Conservation (phyloP, 306 rosid genomes). For the Gleditsia sinensis region DNA sequence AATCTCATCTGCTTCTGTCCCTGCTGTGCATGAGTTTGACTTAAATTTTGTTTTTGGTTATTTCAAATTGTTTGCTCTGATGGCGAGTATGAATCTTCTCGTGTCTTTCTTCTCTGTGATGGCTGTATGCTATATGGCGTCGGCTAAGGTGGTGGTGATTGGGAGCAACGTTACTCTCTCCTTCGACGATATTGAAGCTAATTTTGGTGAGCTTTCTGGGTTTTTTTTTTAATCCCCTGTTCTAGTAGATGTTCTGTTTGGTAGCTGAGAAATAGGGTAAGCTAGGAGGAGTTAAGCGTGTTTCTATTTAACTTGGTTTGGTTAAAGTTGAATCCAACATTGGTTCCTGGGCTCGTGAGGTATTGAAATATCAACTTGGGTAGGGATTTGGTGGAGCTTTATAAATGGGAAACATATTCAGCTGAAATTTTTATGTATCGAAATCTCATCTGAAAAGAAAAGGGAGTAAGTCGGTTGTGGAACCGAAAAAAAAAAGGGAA, state of each 20-base stretch:
- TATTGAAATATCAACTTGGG: constrained; percentile 19
- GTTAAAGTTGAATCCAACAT: constrained; percentile 14
- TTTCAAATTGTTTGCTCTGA: constrained; percentile 32
- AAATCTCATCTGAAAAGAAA: not conserved
- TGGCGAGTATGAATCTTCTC: constrained; percentile 51
- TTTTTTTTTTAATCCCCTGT: not conserved
- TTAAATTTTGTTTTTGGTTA: constrained; percentile 36
- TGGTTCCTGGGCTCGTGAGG: not conserved
- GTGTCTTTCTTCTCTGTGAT: constrained; percentile 45
- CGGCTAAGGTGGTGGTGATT: constrained; percentile 77
- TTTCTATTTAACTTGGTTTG: constrained; percentile 10
- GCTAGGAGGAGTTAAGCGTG: not conserved
- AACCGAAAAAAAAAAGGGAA: not conserved
- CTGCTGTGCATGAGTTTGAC: constrained; percentile 20
- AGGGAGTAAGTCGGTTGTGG: not conserved
- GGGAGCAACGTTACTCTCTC: constrained; percentile 82
- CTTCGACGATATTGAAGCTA: constrained; percentile 91
- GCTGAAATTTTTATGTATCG: not conserved
- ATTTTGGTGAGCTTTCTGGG: constrained; percentile 69
- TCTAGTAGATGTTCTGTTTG: constrained; percentile 1
- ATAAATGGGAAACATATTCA: not conserved
- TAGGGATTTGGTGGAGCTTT: not conserved
- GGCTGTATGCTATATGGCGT: constrained; percentile 48
- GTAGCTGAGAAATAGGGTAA: not conserved
- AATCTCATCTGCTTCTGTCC: constrained; percentile 12